Base-by-base conservation (phyloP, 768 basidiomycete species). In the Calvatia gigantea region DNA sequence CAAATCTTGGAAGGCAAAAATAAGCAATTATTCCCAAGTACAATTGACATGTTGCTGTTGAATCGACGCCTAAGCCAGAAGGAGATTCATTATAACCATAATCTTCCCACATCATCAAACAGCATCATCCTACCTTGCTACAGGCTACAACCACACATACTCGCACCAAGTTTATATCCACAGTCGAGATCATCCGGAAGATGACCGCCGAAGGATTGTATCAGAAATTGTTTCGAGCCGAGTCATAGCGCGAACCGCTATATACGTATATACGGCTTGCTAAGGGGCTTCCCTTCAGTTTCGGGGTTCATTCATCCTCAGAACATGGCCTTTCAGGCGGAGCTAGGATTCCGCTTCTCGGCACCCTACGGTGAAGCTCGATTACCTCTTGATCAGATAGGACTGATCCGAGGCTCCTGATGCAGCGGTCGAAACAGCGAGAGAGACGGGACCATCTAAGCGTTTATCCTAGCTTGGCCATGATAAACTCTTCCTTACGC, bases 151-250 rank as follows among this genome's bases (percentile, higher is more conserved):
- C 12, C 17, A 37, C 14, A 21, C 19, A 17, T 23, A 11, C 11
- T 42, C n/a, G n/a, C n/a, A n/a, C 41, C 41, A 8, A 19, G 19
- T 19, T 42, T 21, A 21, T 21, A 23, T 42, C 23, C 19, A 19
- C 41, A 42, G 17, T 42, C 39, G 48, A 38, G 35, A 35, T 21
- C 48, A 50, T 50, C 32, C 38, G 19, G 48, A 27, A 25, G 25
- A 23, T 37, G 33, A 25, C 14, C 21, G 33, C 33, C 14, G 35
- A 35, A 12, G 32, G 48, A 50, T 52, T 19, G 19, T 3, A 19
- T 43, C 51, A n/a, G 51, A 42, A 53, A n/a, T n/a, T n/a, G 51
- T 53, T 53, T 53, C 51, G 51, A 53, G 51, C 23, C 29, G 31
- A 8, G 41, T 32, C 41, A 35, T n/a, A 32, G 19, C 19, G 15